Percentiles rank a stretch among this genome's conserved stretches.
Evolutionary conservation across 306 rosid genomes (phyloP).

Genomic region (Astragalus glycyphyllos): DNA sequence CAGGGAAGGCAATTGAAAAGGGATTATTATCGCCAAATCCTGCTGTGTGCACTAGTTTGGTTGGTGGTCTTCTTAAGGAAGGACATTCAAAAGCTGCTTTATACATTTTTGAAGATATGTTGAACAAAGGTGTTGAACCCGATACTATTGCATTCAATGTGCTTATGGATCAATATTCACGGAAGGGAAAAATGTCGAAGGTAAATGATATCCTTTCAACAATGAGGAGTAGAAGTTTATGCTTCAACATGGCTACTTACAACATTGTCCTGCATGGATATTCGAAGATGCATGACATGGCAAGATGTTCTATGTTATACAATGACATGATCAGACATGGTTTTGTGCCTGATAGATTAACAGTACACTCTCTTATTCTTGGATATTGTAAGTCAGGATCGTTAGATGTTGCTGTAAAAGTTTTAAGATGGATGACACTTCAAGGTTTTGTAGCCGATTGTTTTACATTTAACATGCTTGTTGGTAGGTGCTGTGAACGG

Average conservation of each 20-base stretch:
- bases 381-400: slow-evolving; percentile 59
- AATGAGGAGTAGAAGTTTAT: slow-evolving; percentile 54
- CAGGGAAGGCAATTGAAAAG: slow-evolving; percentile 56
- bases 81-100: slow-evolving; percentile 70
- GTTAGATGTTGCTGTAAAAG: slow-evolving; percentile 66
- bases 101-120: slow-evolving; percentile 70
- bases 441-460: slow-evolving; percentile 60
- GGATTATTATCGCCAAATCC: slow-evolving; percentile 55
- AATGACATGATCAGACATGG: slow-evolving; percentile 52
- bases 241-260: slow-evolving; percentile 64
- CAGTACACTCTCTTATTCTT: slow-evolving; percentile 74
- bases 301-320: slow-evolving; percentile 53
- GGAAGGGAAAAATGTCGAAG: slow-evolving; percentile 60
- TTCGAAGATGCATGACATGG: slow-evolving; percentile 57
- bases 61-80: slow-evolving; percentile 69
- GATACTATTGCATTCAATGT: slow-evolving; percentile 65
- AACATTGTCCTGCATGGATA: slow-evolving; percentile 78
- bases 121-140: slow-evolving; percentile 57
- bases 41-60: slow-evolving; percentile 61
- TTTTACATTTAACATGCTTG: slow-evolving; percentile 63
- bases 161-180: slow-evolving; percentile 62
- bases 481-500: slow-evolving; percentile 63
- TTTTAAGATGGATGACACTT: slow-evolving; percentile 57
- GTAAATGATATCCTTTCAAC: slow-evolving; percentile 57
- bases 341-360: slow-evolving; percentile 59